These are phyloP conservation scores for Apiotrichum laibachii DNA, from an alignment of 1,284 basidiomycete species.

Conservation along the genomic window DNA sequence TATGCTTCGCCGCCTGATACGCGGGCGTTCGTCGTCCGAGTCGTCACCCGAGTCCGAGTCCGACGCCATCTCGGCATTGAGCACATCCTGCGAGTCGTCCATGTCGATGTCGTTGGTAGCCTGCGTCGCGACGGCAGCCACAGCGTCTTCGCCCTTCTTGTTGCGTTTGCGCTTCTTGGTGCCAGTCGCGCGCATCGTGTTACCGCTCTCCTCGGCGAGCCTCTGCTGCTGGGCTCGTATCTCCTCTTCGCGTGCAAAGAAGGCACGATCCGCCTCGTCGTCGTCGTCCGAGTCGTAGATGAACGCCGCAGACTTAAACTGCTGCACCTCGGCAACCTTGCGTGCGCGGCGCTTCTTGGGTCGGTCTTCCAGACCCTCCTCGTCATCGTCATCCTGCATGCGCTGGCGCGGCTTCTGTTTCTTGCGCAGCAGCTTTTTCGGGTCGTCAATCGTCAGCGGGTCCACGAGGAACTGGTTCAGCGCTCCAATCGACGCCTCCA, in stretches of 20 bases:
- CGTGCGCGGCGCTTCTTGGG: conserved; percentile 36
- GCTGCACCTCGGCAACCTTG: conserved; percentile 59
- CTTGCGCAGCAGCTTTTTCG: conserved; percentile 33
- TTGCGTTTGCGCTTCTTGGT: conserved; percentile 43
- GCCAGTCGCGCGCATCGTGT: conserved; percentile 27
- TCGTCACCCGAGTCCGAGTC: background rate
- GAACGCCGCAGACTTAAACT: conserved; percentile 83
- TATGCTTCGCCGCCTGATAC: too few relatives aligned
- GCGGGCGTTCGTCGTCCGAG: too few relatives aligned
- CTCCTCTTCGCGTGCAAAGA: conserved; percentile 70
- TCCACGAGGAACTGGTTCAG: conserved; percentile 35
- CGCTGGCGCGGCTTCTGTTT: background rate
- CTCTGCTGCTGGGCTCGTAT: conserved; percentile 57
- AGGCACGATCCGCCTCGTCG: conserved; percentile 56
- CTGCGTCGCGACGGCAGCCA: conserved; percentile 13
- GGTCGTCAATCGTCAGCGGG: conserved; percentile 28
- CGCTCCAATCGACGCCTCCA: conserved; percentile 34
- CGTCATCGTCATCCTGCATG: conserved; percentile 65
- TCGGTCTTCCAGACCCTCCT: conserved; percentile 52
- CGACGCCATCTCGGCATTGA: too few relatives aligned
- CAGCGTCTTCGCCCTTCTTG: conserved; percentile 16
- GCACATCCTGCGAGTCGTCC: background rate
- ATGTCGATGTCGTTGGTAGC: background rate
- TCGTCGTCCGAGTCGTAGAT: conserved; percentile 82
- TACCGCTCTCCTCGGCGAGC: conserved; percentile 53